Conservation (phyloP, 2,329 filamentous ascomycete species). For the Ascochyta rabiei region DNA sequence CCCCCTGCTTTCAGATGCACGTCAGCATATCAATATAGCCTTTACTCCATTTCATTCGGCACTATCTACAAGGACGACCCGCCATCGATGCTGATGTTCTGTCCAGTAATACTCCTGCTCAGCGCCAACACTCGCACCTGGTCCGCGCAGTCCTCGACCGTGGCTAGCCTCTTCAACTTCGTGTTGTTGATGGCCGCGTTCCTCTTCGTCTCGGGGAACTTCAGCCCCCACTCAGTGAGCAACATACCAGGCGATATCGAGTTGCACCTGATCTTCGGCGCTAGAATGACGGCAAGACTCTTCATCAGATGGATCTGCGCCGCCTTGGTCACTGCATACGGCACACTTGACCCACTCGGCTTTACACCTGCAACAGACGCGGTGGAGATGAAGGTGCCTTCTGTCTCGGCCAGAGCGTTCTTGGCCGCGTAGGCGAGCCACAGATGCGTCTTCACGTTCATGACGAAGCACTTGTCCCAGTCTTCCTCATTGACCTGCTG, state of each 20-base stretch:
- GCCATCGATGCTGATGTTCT: conserved; percentile 48
- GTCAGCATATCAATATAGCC: background rate
- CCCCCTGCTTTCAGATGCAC: background rate
- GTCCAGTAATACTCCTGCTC: conserved; percentile 46
- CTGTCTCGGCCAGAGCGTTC: conserved; percentile 63
- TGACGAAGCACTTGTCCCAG: conserved; percentile 69
- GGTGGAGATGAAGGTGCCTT: conserved; percentile 68
- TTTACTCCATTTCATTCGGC: background rate
- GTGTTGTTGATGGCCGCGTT: conserved; percentile 52
- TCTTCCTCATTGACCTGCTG: conserved; percentile 65
- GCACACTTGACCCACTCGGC: conserved; percentile 68
- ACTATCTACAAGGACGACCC: conserved; percentile 36
- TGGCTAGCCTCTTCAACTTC: conserved; percentile 59
- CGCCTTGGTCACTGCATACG: conserved; percentile 80
- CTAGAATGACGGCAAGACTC: conserved; percentile 66
- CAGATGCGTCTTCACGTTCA: conserved; percentile 63
- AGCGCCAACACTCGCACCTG: conserved; percentile 44
- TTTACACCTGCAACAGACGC: conserved; percentile 69
- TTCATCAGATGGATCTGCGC: conserved; percentile 72
- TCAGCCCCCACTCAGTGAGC: conserved; percentile 62
- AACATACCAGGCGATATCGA: conserved; percentile 68
- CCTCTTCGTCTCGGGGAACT: conserved; percentile 54
- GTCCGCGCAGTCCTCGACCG: conserved; percentile 55
- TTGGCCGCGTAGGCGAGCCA: conserved; percentile 63
- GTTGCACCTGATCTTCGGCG: conserved; percentile 67